Evolutionary conservation across 108 stramenopile genomes (phyloP), one percentile per base, ranked within the genome.

Genomic region (Skeletonema costatum): DNA sequence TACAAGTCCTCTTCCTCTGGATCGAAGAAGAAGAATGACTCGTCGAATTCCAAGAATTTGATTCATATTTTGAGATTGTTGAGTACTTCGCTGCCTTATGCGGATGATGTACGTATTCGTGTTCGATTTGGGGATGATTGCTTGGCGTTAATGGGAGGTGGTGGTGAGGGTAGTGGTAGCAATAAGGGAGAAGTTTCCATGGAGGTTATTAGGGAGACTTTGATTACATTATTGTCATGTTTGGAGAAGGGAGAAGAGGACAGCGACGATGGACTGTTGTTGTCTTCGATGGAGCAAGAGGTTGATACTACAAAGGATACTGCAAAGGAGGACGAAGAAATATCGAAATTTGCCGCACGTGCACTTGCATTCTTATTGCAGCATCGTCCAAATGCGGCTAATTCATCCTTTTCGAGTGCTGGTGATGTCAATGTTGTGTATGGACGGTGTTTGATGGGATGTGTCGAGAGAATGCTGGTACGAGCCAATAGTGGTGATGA

Each of bases 301-400:
- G 56, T 50, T 29, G 65, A 70, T 31, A 71, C 16, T 8, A 70
- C 58, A 5, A 29, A 19, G 2, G 12, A 9, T 25, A 56, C 21
- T n/a, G 25, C 0, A 25, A 56, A 12, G 35, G 35, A 50, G 7
- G 51, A 64, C 21, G 71, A 73, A 42, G 73, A 80, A 25, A 19
- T 84, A 32, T 62, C 83, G 21, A 70, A 69, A 21, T 86, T 88
- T 72, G 81, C 88, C n/a, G 70, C 87, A 1, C 76, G 90, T n/a
- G 80, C 88, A 16, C 64, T 89, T 25, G 88, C 92, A 6, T 89
- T 78, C 59, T 70, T 90, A 39, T 66, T 90, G 8, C 88, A 89
- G 51, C 71, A 76, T 46, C 73, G 85, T 48, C 87, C 88, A 10
- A 74, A 66, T 36, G 36, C 74, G n/a, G 66, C 82, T 32, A 75